A percentile compares a stretch with the other conserved stretches of the same genome.
Evolutionary conservation across 768 basidiomycete species (phyloP).

Genomic region (Kwoniella shandongensis): DNA sequence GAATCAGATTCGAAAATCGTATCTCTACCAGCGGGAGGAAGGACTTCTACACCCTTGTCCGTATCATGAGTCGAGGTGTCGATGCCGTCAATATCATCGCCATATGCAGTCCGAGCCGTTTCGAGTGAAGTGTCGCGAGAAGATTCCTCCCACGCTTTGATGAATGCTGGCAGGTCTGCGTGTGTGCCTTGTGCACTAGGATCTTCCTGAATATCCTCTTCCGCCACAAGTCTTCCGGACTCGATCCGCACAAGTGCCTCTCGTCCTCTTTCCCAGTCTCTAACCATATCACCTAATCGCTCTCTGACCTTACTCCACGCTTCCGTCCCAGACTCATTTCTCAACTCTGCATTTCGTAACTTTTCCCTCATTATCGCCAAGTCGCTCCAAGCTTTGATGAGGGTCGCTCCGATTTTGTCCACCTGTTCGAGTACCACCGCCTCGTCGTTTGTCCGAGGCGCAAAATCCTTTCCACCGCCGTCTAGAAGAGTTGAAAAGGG

Average conservation of each 20-base stretch:
- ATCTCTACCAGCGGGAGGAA: slow-evolving; percentile 40
- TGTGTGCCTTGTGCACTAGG: background rate
- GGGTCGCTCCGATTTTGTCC: slow-evolving; percentile 7
- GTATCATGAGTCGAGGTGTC: slow-evolving; percentile 11
- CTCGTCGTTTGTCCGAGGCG: slow-evolving; percentile 26
- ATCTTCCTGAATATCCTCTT: slow-evolving; percentile 2
- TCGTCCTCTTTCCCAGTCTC: slow-evolving; percentile 46
- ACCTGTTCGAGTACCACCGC: slow-evolving; percentile 24
- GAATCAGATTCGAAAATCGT: slow-evolving; percentile 34
- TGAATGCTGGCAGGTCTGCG: slow-evolving; percentile 23
- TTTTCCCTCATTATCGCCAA: background rate
- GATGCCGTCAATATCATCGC: slow-evolving; percentile 17
- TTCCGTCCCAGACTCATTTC: background rate
- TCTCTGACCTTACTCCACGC: slow-evolving; percentile 34
- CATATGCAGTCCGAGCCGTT: background rate
- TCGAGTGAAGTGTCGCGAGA: background rate
- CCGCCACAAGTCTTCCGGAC: background rate
- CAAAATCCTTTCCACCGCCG: slow-evolving; percentile 10
- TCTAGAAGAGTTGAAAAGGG: background rate
- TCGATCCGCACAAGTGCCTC: slow-evolving; percentile 26
- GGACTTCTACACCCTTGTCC: background rate
- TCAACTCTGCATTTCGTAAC: background rate
- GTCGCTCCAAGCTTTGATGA: slow-evolving; percentile 15
- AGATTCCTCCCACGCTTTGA: slow-evolving; percentile 22
- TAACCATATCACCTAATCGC: slow-evolving; percentile 35